These are phyloP conservation scores for Dentipellis fragilis DNA, from an alignment of 768 basidiomycete species.

Conservation along the genomic window DNA sequence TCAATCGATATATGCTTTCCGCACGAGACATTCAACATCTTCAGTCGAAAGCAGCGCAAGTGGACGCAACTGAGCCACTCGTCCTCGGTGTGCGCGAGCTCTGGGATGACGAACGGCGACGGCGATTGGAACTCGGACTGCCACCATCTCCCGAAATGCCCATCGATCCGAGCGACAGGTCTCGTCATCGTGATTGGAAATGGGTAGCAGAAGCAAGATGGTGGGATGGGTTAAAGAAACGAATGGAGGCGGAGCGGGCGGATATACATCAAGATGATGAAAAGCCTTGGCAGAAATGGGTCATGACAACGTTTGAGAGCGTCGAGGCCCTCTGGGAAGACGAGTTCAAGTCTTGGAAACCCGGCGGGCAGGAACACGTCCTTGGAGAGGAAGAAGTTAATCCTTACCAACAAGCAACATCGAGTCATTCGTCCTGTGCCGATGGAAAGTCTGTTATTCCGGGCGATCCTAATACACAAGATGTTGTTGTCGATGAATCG, in stretches of 20 bases:
- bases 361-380: slow-evolving; percentile 15
- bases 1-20: slow-evolving; percentile 64
- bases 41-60: slow-evolving; percentile 46
- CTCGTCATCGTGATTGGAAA: slow-evolving; percentile 42
- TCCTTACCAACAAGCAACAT: slow-evolving; percentile 2
- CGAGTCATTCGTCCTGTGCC: neutral
- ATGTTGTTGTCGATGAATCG: slow-evolving; percentile 44
- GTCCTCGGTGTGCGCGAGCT: slow-evolving; percentile 86
- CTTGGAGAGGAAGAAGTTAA: slow-evolving; percentile 5
- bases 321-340: slow-evolving; percentile 79
- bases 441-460: neutral
- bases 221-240: slow-evolving; percentile 60
- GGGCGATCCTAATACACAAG: slow-evolving; percentile 11
- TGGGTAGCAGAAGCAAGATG: slow-evolving; percentile 70
- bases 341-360: slow-evolving; percentile 48
- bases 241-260: slow-evolving; percentile 42
- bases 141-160: slow-evolving; percentile 67
- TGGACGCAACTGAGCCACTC: slow-evolving; percentile 54
- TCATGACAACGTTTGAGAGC: slow-evolving; percentile 87
- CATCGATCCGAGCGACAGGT: slow-evolving; percentile 54
- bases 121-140: slow-evolving; percentile 58
- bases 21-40: slow-evolving; percentile 63
- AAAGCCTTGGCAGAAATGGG: slow-evolving; percentile 56
- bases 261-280: slow-evolving; percentile 16
- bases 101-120: slow-evolving; percentile 91